Base-by-base conservation (phyloP, 192 early-diverging fungal genomes). In the Pilaira anomala region DNA sequence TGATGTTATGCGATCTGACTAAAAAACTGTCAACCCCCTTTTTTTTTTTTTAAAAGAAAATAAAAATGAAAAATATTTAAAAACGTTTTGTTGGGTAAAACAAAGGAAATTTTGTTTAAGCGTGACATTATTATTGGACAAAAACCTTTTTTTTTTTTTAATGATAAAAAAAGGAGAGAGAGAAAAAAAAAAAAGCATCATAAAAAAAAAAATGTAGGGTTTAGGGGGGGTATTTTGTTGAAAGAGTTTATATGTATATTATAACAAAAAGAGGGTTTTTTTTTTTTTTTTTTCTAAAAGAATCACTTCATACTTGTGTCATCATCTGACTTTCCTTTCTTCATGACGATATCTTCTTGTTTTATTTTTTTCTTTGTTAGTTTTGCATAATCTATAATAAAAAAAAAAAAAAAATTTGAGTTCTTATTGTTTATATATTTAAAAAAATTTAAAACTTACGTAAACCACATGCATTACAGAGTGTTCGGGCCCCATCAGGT, bases 381-480 rank as follows among this genome's bases (percentile, higher is more conserved):
- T 41, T 63, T 63, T 19, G 62, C 62, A 24, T 63, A 63, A 63
- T 63, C 62, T 62, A 51, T 39, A 19, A 26, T 13, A 36, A 40
- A 48, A 48, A 14, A 21, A 14, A n/a, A 7, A 40, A 18, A 55
- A 14, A 36, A 36, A 5, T 36, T 36, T 9, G 11, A 36, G 11
- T 3, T 9, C 33, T 36, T 36, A 7, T 36, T 36, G 1, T 36
- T 36, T 36, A 9, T 36, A 9, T 36, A 9, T 36, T 5, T n/a
- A n/a, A n/a, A n/a, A n/a, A 25, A 19, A 0, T 3, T 21, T 12
- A 3, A 46, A 66, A 86, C 86, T 82, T 83, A 90, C 88, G 89
- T 46, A 91, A 80, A 14, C 95, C 95, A 72, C 95, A 95, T 0
- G 93, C 95, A 76, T 97, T 97, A 78, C 95, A 97, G 19, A 97